These are phyloP conservation scores for Boletus eberwhitei DNA, from an alignment of 768 basidiomycete genomes.

Conservation along the genomic window DNA sequence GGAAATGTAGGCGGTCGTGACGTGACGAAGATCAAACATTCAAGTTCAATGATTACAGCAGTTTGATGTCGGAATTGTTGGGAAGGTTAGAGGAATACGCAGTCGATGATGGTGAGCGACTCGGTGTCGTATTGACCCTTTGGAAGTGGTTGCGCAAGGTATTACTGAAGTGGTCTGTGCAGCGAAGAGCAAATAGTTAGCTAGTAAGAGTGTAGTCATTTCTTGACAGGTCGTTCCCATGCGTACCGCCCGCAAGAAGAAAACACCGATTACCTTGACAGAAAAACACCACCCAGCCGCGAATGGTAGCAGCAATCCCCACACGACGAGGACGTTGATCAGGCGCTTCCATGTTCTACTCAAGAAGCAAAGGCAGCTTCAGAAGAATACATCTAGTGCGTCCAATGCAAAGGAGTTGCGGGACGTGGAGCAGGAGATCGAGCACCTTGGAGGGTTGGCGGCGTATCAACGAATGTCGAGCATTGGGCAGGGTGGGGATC, in stretches of 20 bases:
- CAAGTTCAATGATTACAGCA: too few species aligned
- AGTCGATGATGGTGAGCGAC: too few species aligned
- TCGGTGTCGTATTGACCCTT: too few species aligned
- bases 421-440: slow-evolving; percentile 60
- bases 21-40: background rate
- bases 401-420: slow-evolving; percentile 35
- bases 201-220: background rate
- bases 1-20: background rate
- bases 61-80: too few species aligned
- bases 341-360: slow-evolving; percentile 77
- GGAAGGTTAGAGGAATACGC: too few species aligned
- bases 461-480: slow-evolving; percentile 81
- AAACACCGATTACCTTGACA: slow-evolving; percentile 41
- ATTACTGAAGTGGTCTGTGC: too few species aligned
- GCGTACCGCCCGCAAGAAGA: slow-evolving; percentile 44
- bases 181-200: too few species aligned
- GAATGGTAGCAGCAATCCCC: slow-evolving; percentile 45
- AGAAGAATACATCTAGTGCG: slow-evolving; percentile 25
- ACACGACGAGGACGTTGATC: slow-evolving; percentile 69
- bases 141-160: too few species aligned
- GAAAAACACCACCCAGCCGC: slow-evolving; percentile 1
- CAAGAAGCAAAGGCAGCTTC: slow-evolving; percentile 61
- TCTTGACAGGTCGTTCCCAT: slow-evolving; percentile 23
- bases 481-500: slow-evolving; percentile 73
- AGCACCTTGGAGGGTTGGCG: slow-evolving; percentile 70